phyloP scores from a whole-genome alignment of 371 early-diverging fungal genomes.

The Syncephalastrum contaminatum region DNA sequence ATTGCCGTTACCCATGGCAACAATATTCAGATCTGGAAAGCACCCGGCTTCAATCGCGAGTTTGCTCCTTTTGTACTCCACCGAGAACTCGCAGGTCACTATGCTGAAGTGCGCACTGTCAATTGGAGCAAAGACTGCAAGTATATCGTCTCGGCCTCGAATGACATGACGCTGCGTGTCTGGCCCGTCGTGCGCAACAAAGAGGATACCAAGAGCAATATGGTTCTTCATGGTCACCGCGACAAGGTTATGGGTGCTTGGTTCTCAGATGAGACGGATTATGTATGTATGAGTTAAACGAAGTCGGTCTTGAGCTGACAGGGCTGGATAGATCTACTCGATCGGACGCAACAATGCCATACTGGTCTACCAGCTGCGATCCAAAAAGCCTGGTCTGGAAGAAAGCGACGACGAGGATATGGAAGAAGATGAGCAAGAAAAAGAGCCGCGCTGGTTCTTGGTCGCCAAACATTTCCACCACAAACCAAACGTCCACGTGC shows the following conservation, averaged over 20 bases:
- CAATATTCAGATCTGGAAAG: slow-evolving; percentile 88
- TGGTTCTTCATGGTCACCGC: slow-evolving; percentile 65
- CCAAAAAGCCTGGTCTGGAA: too few relatives aligned
- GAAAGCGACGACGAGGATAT: slow-evolving; percentile 41
- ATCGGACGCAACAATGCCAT: slow-evolving; percentile 89
- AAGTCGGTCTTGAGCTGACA: neutral
- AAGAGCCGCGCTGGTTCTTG: slow-evolving; percentile 59
- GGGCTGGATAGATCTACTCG: slow-evolving; percentile 67
- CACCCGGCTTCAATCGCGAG: slow-evolving; percentile 89
- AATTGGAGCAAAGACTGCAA: slow-evolving; percentile 86
- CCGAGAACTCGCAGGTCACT: slow-evolving; percentile 80
- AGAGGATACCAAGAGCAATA: too few relatives aligned
- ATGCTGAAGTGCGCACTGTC: slow-evolving; percentile 83
- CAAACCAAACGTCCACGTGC: slow-evolving; percentile 59
- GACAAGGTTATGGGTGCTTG: slow-evolving; percentile 88
- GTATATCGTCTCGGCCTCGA: slow-evolving; percentile 51
- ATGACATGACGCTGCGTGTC: slow-evolving; percentile 78
- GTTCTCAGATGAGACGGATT: slow-evolving; percentile 79
- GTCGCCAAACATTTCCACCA: slow-evolving; percentile 71
- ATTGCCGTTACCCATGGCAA: slow-evolving; percentile 89
- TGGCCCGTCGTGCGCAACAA: too few relatives aligned
- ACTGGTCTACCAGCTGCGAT: slow-evolving; percentile 45
- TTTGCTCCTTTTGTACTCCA: slow-evolving; percentile 90
- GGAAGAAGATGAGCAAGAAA: slow-evolving; percentile 54
- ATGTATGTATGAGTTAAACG: slow-evolving; percentile 27